Percentiles rank a stretch among this genome's conserved stretches.
These are phyloP conservation scores for Melanomma pulvis-pyrius DNA, from an alignment of 495 filamentous ascomycete species.

Conservation along the genomic window DNA sequence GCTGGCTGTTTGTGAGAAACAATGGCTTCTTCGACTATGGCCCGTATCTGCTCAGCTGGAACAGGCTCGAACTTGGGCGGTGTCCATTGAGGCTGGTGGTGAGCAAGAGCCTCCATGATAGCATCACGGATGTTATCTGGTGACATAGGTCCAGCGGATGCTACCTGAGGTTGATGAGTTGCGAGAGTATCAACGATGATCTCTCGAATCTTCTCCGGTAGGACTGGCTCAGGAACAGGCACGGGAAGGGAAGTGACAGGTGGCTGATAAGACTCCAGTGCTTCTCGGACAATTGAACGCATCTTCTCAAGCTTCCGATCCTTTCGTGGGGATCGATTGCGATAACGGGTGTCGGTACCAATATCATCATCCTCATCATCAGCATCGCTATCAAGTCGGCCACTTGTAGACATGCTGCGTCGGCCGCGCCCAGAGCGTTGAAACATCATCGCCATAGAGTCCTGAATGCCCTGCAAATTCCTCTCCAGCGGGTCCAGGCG, in stretches of 20 bases:
- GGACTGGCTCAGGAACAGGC: slow-evolving; percentile 27
- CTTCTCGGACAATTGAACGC: slow-evolving; percentile 76
- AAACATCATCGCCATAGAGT: slow-evolving; percentile 39
- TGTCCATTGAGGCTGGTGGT: slow-evolving; percentile 53
- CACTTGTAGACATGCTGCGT: slow-evolving; percentile 37
- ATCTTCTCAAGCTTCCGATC: slow-evolving; percentile 84
- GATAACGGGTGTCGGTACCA: slow-evolving; percentile 51
- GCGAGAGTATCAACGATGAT: slow-evolving; percentile 49
- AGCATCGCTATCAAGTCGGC: slow-evolving; percentile 75
- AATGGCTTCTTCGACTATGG: slow-evolving; percentile 68
- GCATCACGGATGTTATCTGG: slow-evolving; percentile 78
- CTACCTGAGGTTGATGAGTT: slow-evolving; percentile 54
- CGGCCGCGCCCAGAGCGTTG: slow-evolving; percentile 28
- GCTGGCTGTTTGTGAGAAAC: slow-evolving; percentile 54
- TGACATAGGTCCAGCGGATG: slow-evolving; percentile 33
- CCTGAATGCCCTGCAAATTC: slow-evolving; percentile 72
- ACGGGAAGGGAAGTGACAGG: slow-evolving; percentile 22
- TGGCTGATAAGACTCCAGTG: slow-evolving; percentile 42
- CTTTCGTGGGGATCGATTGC: slow-evolving; percentile 66
- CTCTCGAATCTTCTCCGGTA: slow-evolving; percentile 30
- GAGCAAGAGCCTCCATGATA: slow-evolving; percentile 72
- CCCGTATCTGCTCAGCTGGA: slow-evolving; percentile 14
- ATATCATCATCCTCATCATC: slow-evolving; percentile 89
- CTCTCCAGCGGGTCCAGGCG: slow-evolving; percentile 78
- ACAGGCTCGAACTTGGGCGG: slow-evolving; percentile 25